phyloP scores from a whole-genome alignment of 345 rosid species.

The Hibiscus mutabilis region DNA sequence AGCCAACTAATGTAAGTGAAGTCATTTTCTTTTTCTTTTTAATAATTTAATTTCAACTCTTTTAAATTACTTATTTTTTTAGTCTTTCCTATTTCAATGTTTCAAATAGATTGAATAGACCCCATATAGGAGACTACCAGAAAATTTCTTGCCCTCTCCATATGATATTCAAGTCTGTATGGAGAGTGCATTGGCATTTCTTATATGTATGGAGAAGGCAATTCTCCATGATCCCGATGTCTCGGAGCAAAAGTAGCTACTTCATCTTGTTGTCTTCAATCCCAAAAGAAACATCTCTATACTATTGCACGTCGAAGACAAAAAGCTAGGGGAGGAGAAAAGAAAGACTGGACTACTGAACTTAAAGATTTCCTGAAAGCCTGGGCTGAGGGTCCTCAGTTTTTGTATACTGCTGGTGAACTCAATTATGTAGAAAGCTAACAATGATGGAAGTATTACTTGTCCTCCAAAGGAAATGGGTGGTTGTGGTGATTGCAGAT shows the following conservation, averaged over 20 bases:
- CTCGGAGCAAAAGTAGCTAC: not conserved
- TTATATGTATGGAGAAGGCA: not conserved
- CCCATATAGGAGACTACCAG: not conserved
- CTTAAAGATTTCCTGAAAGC: no score
- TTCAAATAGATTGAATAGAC: not conserved
- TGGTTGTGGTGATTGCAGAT: conserved; percentile 57
- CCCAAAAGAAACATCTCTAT: not conserved
- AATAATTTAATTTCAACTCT: not conserved
- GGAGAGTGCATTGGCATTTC: not conserved
- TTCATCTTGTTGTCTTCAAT: no score
- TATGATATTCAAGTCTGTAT: not conserved
- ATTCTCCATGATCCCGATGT: not conserved
- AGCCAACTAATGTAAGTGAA: not conserved
- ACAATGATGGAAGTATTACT: conserved; percentile 47
- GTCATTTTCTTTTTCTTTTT: not conserved
- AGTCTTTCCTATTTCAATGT: not conserved
- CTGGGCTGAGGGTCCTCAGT: no score
- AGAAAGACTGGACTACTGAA: no score
- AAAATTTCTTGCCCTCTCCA: not conserved
- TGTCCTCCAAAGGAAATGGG: conserved; percentile 64
- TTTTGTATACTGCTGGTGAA: no score
- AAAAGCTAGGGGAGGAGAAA: not conserved
- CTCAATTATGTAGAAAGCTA: conserved; percentile 35
- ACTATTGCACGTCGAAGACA: not conserved
- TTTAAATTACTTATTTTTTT: not conserved